phyloP scores from a whole-genome alignment of 805 yeast genomes.

The Torulaspora indica region DNA sequence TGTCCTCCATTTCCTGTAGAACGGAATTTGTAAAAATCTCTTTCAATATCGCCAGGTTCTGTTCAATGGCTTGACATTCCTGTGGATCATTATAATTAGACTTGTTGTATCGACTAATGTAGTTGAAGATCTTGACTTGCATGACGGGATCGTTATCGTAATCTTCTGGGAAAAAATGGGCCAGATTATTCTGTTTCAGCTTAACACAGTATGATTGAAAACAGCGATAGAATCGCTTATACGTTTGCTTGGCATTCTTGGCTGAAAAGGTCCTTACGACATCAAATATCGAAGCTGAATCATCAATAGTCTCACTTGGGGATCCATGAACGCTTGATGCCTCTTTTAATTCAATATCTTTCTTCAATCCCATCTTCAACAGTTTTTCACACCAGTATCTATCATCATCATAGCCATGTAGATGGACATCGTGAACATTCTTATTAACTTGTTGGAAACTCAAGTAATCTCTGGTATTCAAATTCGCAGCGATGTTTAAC shows the following conservation, averaged over 20 bases:
- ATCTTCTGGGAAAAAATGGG: constrained; percentile 25
- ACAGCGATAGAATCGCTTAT: constrained; percentile 15
- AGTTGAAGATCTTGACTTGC: constrained; percentile 26
- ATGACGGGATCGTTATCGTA: constrained; percentile 27
- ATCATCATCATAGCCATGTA: constrained; percentile 17
- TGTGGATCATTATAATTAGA: constrained; percentile 22
- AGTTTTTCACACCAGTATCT: constrained; percentile 22
- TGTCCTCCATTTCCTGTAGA: constrained; percentile 60
- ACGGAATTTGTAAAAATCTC: constrained; percentile 72
- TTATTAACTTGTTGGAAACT: constrained; percentile 25
- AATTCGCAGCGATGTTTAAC: constrained; percentile 18
- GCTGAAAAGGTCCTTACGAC: constrained; percentile 15
- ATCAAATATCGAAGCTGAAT: constrained; percentile 22
- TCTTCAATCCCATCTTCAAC: constrained; percentile 20
- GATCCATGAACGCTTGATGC: not conserved
- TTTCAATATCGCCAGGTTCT: constrained; percentile 25
- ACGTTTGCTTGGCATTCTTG: constrained; percentile 16
- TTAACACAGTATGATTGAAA: constrained; percentile 26
- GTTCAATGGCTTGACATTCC: constrained; percentile 18
- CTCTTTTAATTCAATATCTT: not conserved
- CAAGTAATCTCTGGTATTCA: constrained; percentile 28
- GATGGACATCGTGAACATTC: constrained; percentile 18
- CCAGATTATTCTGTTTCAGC: constrained; percentile 20
- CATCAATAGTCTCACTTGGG: constrained; percentile 8
- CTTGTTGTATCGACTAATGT: constrained; percentile 21